phyloP scores from a whole-genome alignment of 495 filamentous ascomycete genomes.

The Sordaria brevicollis region DNA sequence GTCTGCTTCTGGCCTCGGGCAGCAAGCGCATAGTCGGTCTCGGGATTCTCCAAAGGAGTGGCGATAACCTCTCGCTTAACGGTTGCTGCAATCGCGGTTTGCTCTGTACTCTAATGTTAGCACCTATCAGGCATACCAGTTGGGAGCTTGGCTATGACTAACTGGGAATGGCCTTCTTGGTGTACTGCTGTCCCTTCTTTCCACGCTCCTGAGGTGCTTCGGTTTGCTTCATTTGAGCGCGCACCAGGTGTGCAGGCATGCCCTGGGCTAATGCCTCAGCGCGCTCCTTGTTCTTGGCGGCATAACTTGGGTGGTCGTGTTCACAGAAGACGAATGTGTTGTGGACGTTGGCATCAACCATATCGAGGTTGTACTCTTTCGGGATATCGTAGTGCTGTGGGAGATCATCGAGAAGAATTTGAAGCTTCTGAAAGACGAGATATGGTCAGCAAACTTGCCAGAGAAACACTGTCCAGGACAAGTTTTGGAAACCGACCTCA shows the following conservation, averaged over 20 bases:
- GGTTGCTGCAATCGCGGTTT: conserved; percentile 64
- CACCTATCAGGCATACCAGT: neutral
- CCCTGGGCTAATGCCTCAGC: conserved; percentile 37
- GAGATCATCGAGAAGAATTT: conserved; percentile 36
- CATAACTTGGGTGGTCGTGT: conserved; percentile 76
- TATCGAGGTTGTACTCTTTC: conserved; percentile 71
- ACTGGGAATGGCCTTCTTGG: conserved; percentile 77
- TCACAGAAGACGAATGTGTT: conserved; percentile 90
- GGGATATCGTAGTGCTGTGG: conserved; percentile 57
- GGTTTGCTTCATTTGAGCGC: conserved; percentile 25
- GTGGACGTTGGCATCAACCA: conserved; percentile 48
- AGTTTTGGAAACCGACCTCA: neutral
- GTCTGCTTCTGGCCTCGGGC: conserved; percentile 51
- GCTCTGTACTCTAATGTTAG: conserved; percentile 42
- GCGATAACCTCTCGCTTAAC: conserved; percentile 70
- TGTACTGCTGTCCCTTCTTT: conserved; percentile 56
- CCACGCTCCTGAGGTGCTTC: conserved; percentile 38
- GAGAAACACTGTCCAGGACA: neutral
- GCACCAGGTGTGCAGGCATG: conserved; percentile 39
- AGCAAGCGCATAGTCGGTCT: conserved; percentile 53
- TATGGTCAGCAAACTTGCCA: conserved; percentile 3
- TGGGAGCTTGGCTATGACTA: conserved; percentile 19
- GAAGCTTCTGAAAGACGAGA: conserved; percentile 24
- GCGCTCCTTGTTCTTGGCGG: conserved; percentile 44
- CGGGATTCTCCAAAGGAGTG: conserved; percentile 62